Evolutionary conservation across 352 stramenopile species (phyloP).

Genomic region (Globisporangium apiculatum): DNA sequence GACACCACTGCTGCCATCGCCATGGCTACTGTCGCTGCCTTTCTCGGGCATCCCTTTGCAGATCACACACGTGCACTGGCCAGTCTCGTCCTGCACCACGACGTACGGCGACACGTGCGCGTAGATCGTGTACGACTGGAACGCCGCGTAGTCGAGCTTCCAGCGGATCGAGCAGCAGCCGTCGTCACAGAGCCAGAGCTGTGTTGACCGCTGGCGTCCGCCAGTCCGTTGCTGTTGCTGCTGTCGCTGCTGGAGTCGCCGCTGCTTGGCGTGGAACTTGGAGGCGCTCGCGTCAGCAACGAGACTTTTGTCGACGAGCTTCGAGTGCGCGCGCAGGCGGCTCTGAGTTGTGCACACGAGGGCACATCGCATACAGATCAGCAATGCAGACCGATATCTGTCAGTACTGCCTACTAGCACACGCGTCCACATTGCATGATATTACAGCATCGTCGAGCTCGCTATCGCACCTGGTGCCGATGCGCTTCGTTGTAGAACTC

Average conservation of each 20-base stretch:
- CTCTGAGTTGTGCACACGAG: conserved; percentile 6
- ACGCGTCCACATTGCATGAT: not conserved
- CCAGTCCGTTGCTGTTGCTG: too few species aligned
- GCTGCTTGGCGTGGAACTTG: conserved; percentile 8
- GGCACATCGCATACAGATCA: too few species aligned
- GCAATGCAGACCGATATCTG: too few species aligned
- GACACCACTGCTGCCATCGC: not conserved
- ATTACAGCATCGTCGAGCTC: not conserved
- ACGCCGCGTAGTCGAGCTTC: conserved; percentile 74
- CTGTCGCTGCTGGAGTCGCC: not conserved
- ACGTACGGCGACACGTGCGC: conserved; percentile 60
- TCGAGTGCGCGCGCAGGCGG: conserved; percentile 12
- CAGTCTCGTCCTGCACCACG: conserved; percentile 48
- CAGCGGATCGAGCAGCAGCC: conserved; percentile 67
- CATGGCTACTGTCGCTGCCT: not conserved
- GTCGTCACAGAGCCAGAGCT: conserved; percentile 52
- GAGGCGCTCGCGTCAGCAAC: not conserved
- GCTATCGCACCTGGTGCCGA: conserved; percentile 26
- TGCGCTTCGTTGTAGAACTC: conserved; percentile 65
- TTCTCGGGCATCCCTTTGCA: conserved; percentile 33
- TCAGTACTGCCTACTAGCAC: not conserved
- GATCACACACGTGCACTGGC: conserved; percentile 49
- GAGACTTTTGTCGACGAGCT: conserved; percentile 10
- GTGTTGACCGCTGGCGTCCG: conserved; percentile 9
- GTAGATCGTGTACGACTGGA: conserved; percentile 60